Conservation (phyloP, 1,284 basidiomycete species). For the Ustilago lituana region DNA sequence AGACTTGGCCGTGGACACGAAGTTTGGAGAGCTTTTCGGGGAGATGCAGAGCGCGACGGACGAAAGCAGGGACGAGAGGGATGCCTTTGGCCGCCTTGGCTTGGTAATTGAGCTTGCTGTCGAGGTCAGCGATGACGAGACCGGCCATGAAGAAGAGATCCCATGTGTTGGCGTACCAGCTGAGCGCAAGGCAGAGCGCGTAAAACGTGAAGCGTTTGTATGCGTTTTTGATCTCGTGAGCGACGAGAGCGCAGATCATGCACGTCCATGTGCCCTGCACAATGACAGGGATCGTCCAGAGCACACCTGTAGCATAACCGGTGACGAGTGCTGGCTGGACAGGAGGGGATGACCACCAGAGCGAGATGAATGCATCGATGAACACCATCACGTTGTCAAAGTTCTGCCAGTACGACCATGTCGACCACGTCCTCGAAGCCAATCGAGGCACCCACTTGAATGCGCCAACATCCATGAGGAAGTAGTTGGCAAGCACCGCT, state of each 20-base stretch:
- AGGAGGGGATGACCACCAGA: constrained; percentile 60
- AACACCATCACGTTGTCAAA: constrained; percentile 58
- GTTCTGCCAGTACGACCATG: constrained; percentile 61
- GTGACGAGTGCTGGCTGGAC: constrained; percentile 49
- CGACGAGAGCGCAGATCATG: constrained; percentile 55
- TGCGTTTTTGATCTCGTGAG: constrained; percentile 57
- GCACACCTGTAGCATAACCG: constrained; percentile 60
- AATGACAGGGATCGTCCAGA: constrained; percentile 63
- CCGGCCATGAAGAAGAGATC: constrained; percentile 63
- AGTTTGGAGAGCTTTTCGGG: constrained; percentile 34
- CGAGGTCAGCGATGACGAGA: constrained; percentile 57
- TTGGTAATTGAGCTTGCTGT: constrained; percentile 60
- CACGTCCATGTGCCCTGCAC: constrained; percentile 58
- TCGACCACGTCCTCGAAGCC: constrained; percentile 59
- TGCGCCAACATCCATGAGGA: constrained; percentile 56
- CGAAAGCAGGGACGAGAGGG: constrained; percentile 32
- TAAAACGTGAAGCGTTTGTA: constrained; percentile 61
- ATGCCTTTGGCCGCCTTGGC: constrained; percentile 44
- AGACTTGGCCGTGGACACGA: constrained; percentile 47
- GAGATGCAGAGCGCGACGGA: constrained; percentile 24
- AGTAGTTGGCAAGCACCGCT: constrained; percentile 59
- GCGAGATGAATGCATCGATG: constrained; percentile 52
- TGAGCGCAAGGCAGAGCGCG: constrained; percentile 48
- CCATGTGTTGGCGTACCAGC: constrained; percentile 60
- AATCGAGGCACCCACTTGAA: constrained; percentile 60